Base-by-base conservation (phyloP, 192 early-diverging fungal genomes). In the Lunasporangiospora selenospora region DNA sequence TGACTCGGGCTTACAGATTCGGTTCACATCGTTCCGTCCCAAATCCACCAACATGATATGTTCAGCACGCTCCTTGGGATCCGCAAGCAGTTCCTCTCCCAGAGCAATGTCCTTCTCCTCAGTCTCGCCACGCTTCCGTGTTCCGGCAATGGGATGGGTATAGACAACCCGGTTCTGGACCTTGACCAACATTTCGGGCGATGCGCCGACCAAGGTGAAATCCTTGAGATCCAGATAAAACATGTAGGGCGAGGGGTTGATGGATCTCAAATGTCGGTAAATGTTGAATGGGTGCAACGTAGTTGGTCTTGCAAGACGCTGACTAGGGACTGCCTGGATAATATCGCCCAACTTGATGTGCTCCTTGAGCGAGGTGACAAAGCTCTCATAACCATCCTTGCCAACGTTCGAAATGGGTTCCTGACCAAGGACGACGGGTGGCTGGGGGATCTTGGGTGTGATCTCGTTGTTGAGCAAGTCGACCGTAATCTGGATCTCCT, bases 201-300 rank as follows among this genome's bases (percentile, higher is more conserved):
- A 97, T 3, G 98, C 98, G 15, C 98, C 98, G 27, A 98, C 98
- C 18, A 98, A 80, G 65, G 95, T 92, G 67, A 97, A 98, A 48
- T 87, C 93, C 43, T 90, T 88, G 46, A 99, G 78, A 67, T 98
- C 88, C 62, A 99, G 85, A 76, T 98, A 99, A 75, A 99, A 99
- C 96, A 99, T 96, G 78, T 99, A 99, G 19, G 98, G 98, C 7
- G 96, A 98, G n/a, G 98, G 98, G 69, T 98, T 99, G 45, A 98
- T 78, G 18, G 90, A 93, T 48, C 98, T 85, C 56, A 99, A 81
- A 54, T 96, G 89, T 36, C 98, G 86, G 80, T 99, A 99, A 24
- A 96, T 95, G 75, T 99, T 99, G 81, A 99, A 98, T 11, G 98
- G 97, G 77, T 99, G 94, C 40, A 99, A 75, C 4, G 88, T 71